These are phyloP conservation scores for Cryphonectria carpinicola DNA, from an alignment of 2,329 filamentous ascomycete species.

Conservation along the genomic window DNA sequence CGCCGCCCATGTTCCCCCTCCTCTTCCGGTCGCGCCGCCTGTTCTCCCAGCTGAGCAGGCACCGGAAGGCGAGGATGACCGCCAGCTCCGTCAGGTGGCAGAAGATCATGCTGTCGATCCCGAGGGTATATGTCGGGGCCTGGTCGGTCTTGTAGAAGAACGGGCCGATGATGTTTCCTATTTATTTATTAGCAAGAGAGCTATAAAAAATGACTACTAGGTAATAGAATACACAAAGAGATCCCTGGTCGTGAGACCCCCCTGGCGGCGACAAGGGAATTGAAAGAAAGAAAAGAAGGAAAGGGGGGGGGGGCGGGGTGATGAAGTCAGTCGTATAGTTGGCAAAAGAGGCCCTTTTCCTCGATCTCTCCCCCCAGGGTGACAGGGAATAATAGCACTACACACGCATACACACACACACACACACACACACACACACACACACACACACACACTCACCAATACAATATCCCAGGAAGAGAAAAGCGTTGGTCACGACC, in stretches of 20 bases:
- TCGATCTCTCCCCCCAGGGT: neutral
- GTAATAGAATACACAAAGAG: no score
- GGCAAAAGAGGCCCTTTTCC: no score
- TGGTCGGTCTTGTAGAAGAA: slow-evolving; percentile 63
- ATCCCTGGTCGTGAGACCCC: no score
- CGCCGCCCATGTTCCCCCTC: neutral
- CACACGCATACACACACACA: no score
- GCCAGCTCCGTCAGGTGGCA: slow-evolving; percentile 59
- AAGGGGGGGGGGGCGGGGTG: no score
- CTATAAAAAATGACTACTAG: no score
- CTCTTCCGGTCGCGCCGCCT: slow-evolving; percentile 50
- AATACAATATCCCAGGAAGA: slow-evolving; percentile 23
- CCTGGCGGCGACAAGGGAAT: no score
- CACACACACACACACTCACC: slow-evolving; percentile 23
- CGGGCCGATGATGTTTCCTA: slow-evolving; percentile 64
- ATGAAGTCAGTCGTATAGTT: no score
- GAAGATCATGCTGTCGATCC: slow-evolving; percentile 63
- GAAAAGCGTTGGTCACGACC: slow-evolving; percentile 26
- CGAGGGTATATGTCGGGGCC: slow-evolving; percentile 62
- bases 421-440: no score
- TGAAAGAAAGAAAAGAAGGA: no score
- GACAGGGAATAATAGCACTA: slow-evolving; percentile 12
- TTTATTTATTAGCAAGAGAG: slow-evolving; percentile 19
- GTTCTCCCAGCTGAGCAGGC: slow-evolving; percentile 56
- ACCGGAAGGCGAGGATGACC: slow-evolving; percentile 52